Percentiles rank a stretch among this genome's conserved stretches.
phyloP scores from a whole-genome alignment of 352 stramenopile genomes.

The Phytophthora megakarya region DNA sequence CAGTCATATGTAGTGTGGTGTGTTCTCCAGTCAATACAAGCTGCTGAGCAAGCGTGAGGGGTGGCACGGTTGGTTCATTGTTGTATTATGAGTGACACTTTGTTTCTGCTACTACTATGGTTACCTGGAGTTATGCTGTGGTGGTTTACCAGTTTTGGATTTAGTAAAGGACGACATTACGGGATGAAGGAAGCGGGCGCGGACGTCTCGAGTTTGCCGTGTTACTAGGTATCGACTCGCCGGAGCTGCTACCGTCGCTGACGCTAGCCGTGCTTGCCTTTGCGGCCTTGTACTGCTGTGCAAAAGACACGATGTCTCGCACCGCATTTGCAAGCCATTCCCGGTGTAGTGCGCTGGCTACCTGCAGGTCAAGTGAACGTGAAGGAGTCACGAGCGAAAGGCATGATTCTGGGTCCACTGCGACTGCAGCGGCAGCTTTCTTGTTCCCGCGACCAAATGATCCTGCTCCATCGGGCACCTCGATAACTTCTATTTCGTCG shows the following conservation, averaged over 20 bases:
- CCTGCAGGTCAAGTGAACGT: constrained; percentile 66
- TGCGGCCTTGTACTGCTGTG: constrained; percentile 60
- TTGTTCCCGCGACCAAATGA: constrained; percentile 49
- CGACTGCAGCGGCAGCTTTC: constrained; percentile 46
- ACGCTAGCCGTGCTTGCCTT: constrained; percentile 22
- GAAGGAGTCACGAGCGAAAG: constrained; percentile 58
- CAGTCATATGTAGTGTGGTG: not conserved
- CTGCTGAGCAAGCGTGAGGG: constrained; percentile 1
- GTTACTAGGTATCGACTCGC: constrained; percentile 8
- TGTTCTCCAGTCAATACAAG: constrained; percentile 7
- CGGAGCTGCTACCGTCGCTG: constrained; percentile 16
- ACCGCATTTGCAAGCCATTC: constrained; percentile 81
- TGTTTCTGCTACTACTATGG: constrained; percentile 6
- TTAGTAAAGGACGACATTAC: constrained; percentile 28
- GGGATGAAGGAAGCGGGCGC: constrained; percentile 11
- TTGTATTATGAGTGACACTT: not conserved
- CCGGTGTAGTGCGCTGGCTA: constrained; percentile 68
- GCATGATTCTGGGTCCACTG: constrained; percentile 49
- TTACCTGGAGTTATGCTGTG: not conserved
- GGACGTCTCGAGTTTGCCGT: constrained; percentile 3
- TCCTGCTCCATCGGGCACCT: constrained; percentile 18
- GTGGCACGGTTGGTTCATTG: not conserved
- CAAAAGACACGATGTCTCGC: constrained; percentile 65
- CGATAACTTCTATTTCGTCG: constrained; percentile 56
- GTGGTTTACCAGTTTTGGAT: not conserved